A percentile compares a stretch with the other conserved stretches of the same genome.
Conservation (phyloP, 257 asterid species). For the Nicotiana benthamiana region DNA sequence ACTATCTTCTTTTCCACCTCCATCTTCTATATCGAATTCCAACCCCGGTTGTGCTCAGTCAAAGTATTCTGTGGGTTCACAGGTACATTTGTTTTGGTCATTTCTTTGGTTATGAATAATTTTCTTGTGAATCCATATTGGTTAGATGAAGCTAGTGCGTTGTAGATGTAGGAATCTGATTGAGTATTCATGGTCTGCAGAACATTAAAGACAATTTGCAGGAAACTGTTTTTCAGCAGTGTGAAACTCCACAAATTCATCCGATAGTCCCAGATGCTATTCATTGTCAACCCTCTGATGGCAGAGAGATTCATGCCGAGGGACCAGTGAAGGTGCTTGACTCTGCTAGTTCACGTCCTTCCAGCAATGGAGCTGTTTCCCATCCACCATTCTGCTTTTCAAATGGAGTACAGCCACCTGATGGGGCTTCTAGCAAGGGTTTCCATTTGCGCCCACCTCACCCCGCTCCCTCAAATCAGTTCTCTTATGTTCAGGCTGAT, state of each 20-base stretch:
- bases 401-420: constrained; percentile 33
- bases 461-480: constrained; percentile 87
- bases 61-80: constrained; percentile 34
- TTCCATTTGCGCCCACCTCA: constrained; percentile 78
- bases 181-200: constrained; percentile 26
- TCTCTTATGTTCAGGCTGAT: constrained; percentile 62
- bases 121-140: background rate
- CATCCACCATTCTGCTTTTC: constrained; percentile 32
- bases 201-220: constrained; percentile 23
- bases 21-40: constrained; percentile 24
- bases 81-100: constrained; percentile 28
- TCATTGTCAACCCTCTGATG: constrained; percentile 40
- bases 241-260: constrained; percentile 31
- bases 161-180: constrained; percentile 1
- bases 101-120: background rate
- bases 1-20: constrained; percentile 19
- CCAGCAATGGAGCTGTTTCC: constrained; percentile 31
- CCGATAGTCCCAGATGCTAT: constrained; percentile 18
- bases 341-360: constrained; percentile 26
- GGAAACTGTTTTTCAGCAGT: constrained; percentile 31
- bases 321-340: constrained; percentile 37
- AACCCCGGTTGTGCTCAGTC: constrained; percentile 27
- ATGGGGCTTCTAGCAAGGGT: constrained; percentile 46
- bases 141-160: background rate
- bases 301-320: constrained; percentile 37